These are phyloP conservation scores for Cenococcum geophilum DNA, from an alignment of 495 filamentous ascomycete species.

Conservation along the genomic window DNA sequence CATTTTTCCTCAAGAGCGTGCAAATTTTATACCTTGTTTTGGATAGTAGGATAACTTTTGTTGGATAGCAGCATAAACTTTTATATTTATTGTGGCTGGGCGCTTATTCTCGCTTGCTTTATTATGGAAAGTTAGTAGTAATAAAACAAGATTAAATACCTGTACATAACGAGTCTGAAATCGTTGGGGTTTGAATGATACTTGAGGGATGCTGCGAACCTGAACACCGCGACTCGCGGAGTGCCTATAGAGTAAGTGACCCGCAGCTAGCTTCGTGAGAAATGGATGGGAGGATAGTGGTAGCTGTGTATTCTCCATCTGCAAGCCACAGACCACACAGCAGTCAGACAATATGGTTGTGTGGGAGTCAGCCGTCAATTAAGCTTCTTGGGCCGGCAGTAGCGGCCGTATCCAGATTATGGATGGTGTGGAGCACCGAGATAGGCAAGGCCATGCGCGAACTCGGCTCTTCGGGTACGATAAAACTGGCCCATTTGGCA, in stretches of 20 bases:
- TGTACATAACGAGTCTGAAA: too few relatives aligned
- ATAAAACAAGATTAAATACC: too few relatives aligned
- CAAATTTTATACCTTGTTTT: too few relatives aligned
- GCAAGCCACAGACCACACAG: background rate
- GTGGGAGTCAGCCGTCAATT: background rate
- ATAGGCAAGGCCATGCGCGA: background rate
- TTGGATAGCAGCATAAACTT: too few relatives aligned
- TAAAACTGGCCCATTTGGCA: too few relatives aligned
- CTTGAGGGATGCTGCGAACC: background rate
- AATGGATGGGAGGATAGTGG: background rate
- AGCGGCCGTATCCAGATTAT: background rate
- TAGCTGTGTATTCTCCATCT: background rate
- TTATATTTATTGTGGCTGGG: too few relatives aligned
- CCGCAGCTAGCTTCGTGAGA: background rate
- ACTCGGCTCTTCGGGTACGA: too few relatives aligned
- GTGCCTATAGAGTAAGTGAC: background rate
- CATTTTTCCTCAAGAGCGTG: too few relatives aligned
- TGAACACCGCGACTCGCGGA: background rate
- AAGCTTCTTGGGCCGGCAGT: background rate
- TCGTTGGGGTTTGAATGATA: too few relatives aligned
- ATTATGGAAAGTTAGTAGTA: too few relatives aligned
- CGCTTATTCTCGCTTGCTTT: too few relatives aligned
- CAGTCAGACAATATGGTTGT: slow-evolving; percentile 2
- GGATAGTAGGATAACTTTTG: too few relatives aligned
- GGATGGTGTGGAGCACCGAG: background rate